Conservation (phyloP, 2,329 filamentous ascomycete species). For the Hymenoscyphus fructigenus region DNA sequence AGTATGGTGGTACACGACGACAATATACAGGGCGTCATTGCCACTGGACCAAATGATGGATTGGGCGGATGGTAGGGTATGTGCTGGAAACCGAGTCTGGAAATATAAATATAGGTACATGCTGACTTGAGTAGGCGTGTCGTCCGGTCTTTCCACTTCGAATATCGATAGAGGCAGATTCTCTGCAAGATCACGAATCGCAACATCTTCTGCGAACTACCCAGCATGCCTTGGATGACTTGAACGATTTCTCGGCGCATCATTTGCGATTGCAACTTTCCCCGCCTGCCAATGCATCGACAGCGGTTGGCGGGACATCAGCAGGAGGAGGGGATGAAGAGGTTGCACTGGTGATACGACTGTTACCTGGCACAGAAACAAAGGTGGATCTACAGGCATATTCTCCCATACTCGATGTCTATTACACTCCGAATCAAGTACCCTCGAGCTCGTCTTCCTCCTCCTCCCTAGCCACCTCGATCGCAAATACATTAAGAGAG, state of each 20-base stretch:
- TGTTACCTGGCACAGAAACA: constrained; percentile 62
- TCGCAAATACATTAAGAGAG: constrained; percentile 73
- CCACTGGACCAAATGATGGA: constrained; percentile 83
- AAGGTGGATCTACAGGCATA: constrained; percentile 67
- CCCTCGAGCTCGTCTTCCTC: constrained; percentile 67
- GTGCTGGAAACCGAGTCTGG: constrained; percentile 18
- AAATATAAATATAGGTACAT: background rate
- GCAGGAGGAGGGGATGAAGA: constrained; percentile 42
- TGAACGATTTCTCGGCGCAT: constrained; percentile 83
- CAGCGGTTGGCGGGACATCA: constrained; percentile 31
- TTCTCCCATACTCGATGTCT: constrained; percentile 70
- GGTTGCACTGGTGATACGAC: constrained; percentile 68
- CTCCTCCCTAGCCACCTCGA: constrained; percentile 72
- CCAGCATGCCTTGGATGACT: constrained; percentile 81
- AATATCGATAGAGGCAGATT: constrained; percentile 72
- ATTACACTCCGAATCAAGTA: constrained; percentile 68
- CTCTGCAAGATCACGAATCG: constrained; percentile 64
- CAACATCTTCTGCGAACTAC: constrained; percentile 75
- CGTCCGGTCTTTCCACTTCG: constrained; percentile 83
- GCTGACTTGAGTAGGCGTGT: constrained; percentile 63
- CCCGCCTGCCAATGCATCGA: constrained; percentile 37
- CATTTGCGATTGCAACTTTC: constrained; percentile 71
- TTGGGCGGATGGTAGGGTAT: constrained; percentile 88
- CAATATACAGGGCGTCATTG: constrained; percentile 82
- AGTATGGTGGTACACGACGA: constrained; percentile 94